phyloP scores from a whole-genome alignment of 192 early-diverging fungal genomes.

The Spizellomyces sp. region DNA sequence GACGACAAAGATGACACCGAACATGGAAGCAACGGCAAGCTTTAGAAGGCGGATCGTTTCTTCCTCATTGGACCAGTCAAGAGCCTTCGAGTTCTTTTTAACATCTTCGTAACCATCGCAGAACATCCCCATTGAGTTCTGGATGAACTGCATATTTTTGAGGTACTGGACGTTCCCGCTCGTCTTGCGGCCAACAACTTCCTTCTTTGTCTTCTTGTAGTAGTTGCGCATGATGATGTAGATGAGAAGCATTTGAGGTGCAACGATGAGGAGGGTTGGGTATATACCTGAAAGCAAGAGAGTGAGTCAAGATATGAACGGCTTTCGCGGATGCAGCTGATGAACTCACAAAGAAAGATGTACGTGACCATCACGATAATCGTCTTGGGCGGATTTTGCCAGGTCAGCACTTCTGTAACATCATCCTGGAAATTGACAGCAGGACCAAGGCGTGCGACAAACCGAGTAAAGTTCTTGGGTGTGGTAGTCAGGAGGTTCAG shows the following conservation, averaged over 20 bases:
- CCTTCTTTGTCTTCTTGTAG: constrained; percentile 47
- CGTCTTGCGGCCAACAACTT: constrained; percentile 33
- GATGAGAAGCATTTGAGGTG: constrained; percentile 56
- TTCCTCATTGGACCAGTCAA: constrained; percentile 49
- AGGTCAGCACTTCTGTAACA: constrained; percentile 64
- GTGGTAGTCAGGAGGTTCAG: constrained; percentile 69
- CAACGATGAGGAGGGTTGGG: constrained; percentile 54
- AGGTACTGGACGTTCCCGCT: constrained; percentile 57
- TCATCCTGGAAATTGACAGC: constrained; percentile 67
- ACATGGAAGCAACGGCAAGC: constrained; percentile 35
- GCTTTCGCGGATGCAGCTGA: not conserved
- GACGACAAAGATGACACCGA: constrained; percentile 33
- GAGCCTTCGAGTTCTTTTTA: constrained; percentile 17
- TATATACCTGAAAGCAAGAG: constrained; percentile 49
- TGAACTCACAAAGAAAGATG: constrained; percentile 50
- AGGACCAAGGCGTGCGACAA: constrained; percentile 64
- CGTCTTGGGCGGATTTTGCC: constrained; percentile 71
- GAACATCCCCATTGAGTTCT: constrained; percentile 73
- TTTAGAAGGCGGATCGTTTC: constrained; percentile 36
- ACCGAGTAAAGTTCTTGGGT: constrained; percentile 67
- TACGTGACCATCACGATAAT: constrained; percentile 38
- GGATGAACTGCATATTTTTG: constrained; percentile 72
- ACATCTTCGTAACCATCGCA: constrained; percentile 45
- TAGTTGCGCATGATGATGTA: constrained; percentile 56
- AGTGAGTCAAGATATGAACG: not conserved